These are phyloP conservation scores for Ceratorhiza oryzae-sativae DNA, from an alignment of 1,284 basidiomycete species.

Conservation along the genomic window DNA sequence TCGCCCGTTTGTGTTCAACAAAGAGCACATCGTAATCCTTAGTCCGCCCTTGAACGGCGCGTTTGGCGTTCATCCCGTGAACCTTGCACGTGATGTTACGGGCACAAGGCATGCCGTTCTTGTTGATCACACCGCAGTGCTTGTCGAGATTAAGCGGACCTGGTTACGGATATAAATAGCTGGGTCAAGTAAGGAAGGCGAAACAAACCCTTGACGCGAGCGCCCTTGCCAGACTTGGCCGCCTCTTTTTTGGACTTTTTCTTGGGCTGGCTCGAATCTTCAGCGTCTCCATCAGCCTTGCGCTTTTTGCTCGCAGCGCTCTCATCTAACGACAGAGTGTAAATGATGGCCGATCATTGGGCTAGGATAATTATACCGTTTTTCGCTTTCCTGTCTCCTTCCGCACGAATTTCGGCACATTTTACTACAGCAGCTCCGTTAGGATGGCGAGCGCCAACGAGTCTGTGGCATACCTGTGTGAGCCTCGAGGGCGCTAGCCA, in stretches of 20 bases:
- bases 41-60: slow-evolving; percentile 87
- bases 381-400: slow-evolving; percentile 55
- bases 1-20: slow-evolving; percentile 89
- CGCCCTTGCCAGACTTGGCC: slow-evolving; percentile 65
- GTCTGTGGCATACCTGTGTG: slow-evolving; percentile 67
- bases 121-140: slow-evolving; percentile 98
- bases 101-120: slow-evolving; percentile 93
- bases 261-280: slow-evolving; percentile 59
- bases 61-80: slow-evolving; percentile 96
- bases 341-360: slow-evolving; percentile 34
- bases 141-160: slow-evolving; percentile 88
- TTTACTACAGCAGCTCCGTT: slow-evolving; percentile 47
- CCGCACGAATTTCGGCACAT: slow-evolving; percentile 66
- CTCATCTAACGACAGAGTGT: slow-evolving; percentile 25
- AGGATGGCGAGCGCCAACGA: background rate
- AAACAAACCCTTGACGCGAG: slow-evolving; percentile 67
- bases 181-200: background rate
- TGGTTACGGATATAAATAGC: slow-evolving; percentile 9
- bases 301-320: slow-evolving; percentile 66
- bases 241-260: slow-evolving; percentile 73
- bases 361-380: slow-evolving; percentile 57
- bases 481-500: slow-evolving; percentile 75
- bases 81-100: slow-evolving; percentile 98
- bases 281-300: slow-evolving; percentile 69
- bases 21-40: slow-evolving; percentile 86